Base-by-base conservation (phyloP, 2,329 filamentous ascomycete species). In the Akanthomyces uredinophilus region DNA sequence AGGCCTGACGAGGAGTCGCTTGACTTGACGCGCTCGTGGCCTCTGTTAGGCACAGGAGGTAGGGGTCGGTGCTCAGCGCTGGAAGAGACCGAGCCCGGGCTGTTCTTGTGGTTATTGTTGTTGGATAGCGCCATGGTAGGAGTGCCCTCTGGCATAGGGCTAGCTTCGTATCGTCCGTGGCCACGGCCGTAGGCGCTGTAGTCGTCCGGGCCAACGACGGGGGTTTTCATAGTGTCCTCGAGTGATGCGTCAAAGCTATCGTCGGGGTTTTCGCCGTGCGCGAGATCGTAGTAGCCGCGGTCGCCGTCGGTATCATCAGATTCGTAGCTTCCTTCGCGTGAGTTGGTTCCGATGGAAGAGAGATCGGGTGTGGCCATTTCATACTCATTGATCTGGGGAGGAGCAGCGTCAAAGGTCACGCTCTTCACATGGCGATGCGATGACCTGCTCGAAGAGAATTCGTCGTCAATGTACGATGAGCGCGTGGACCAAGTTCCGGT, bases 311-410 rank as follows among this genome's bases (percentile, higher is more conserved):
- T 88, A 29, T 89, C 87, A 37, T 90, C 86, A 0, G 91, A 94
- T 65, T 97, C 93, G 73, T 91, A 97, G 77, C 94, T 98, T 47
- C 92, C 92, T 70, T 97, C 92, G 10, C 94, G 89, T 14, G 94
- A 98, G 68, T 89, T 92, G 54, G 91, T 94, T 29, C 91, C 91
- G 27, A 96, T 82, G 0, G 93, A 96, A 1, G 94, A 97, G n/a
- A 96, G 85, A 71, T 97, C 95, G 13, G 95, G 95, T 2, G 95
- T 99, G 39, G 92, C 90, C 90, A 97, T 93, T 76, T 98, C 95
- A 74, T 98, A 99, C 77, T 99, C 95, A 72, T 98, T 96, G 70
- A 99, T 84, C 72, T 96, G 91, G 27, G 95, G 95, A 24, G 94
- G 94, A 2, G 91, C 92, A 43, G 89, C 90, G 76, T 98, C 92